Evolutionary conservation across 352 stramenopile species (phyloP), one percentile per base, ranked within the genome.

Genomic region (Globisporangium sylvaticum): DNA sequence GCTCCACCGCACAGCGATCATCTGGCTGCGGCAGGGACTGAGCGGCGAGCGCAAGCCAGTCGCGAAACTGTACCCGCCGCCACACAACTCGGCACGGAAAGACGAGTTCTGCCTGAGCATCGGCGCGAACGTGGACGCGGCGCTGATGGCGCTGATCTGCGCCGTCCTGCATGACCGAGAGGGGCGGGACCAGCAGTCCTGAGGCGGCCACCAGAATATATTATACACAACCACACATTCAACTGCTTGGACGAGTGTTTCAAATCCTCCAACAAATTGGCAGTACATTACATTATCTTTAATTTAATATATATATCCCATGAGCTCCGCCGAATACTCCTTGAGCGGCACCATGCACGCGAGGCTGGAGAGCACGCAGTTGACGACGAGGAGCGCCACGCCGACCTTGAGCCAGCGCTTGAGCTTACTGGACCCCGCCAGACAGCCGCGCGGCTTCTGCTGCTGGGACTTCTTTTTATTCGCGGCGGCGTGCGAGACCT

Each of bases 341-440:
- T 89, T 85, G 46, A 91, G 56, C 1, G 83, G 79, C 24, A 91
- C 55, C 12, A 79, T 14, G 4, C 50, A 44, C 34, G 76, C 58
- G 15, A 91, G 29, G 14, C 62, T 24, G 2, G 58, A 72, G 4
- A 76, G 46, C 4, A 34, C 61, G 1, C n/a, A 67, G 31, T 65
- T 58, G 4, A 50, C 52, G 6, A 74, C n/a, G 20, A 52, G 50
- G 20, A 69, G 66, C 34, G 60, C 72, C 7, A 58, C 22, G 3
- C 46, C 59, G 2, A 68, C 18, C 31, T 79, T 81, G 62, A 83
- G 34, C 58, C 79, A 75, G 56, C 62, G 68, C 62, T 58, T 62
- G 63, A 31, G 29, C 29, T 1, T 31, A 31, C 29, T 31, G 29
- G 4, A 31, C 48, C 18, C 31, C 62, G 22, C 6, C 31, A 18